phyloP scores from a whole-genome alignment of 192 early-diverging fungal species.

The Podila horticola region DNA sequence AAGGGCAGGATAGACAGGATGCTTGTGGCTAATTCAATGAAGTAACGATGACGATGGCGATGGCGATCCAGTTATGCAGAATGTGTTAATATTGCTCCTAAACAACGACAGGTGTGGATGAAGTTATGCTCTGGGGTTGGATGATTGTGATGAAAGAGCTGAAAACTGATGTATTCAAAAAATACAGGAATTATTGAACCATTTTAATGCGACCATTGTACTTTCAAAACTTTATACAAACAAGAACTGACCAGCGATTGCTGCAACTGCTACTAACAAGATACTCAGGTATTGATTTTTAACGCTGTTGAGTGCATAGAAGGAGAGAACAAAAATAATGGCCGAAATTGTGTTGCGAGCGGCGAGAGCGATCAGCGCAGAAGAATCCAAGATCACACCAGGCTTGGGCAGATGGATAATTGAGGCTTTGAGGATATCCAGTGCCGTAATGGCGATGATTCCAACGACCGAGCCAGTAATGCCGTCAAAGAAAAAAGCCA shows the following conservation, averaged over 20 bases:
- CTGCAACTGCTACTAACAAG: constrained; percentile 7
- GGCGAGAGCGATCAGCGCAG: not conserved
- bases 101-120: too few species aligned
- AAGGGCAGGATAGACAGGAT: too few species aligned
- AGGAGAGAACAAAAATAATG: constrained; percentile 10
- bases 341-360: constrained; percentile 11
- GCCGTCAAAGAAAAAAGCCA: constrained; percentile 39
- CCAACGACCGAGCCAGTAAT: constrained; percentile 29
- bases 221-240: constrained; percentile 1
- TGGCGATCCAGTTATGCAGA: too few species aligned
- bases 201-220: too few species aligned
- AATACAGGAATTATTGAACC: too few species aligned
- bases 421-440: constrained; percentile 24
- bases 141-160: too few species aligned
- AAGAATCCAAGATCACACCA: not conserved
- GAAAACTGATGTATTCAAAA: too few species aligned
- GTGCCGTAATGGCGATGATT: constrained; percentile 23
- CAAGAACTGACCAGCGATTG: constrained; percentile 24
- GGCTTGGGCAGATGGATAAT: constrained; percentile 1
- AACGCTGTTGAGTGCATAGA: not conserved
- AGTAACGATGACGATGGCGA: too few species aligned
- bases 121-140: too few species aligned
- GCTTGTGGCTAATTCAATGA: too few species aligned
- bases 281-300: constrained; percentile 1
- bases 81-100: too few species aligned